A percentile compares a stretch with the other conserved stretches of the same genome.
Conservation (phyloP, 257 asterid species). For the Knoxia roxburghii region DNA sequence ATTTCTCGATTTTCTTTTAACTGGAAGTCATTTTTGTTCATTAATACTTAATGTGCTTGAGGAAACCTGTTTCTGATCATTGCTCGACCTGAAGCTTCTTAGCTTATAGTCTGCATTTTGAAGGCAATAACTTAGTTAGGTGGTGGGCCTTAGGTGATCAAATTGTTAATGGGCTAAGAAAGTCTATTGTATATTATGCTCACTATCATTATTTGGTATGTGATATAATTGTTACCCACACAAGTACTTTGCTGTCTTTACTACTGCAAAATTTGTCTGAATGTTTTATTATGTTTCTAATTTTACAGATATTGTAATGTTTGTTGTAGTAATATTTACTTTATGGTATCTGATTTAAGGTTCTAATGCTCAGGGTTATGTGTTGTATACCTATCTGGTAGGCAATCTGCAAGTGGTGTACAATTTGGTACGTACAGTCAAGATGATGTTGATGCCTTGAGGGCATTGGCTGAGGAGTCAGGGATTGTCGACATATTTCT, state of each 20-base stretch:
- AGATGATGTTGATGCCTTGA: slow-evolving; percentile 90
- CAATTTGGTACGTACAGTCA: slow-evolving; percentile 74
- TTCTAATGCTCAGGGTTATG: slow-evolving; percentile 56
- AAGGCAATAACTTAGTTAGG: not conserved
- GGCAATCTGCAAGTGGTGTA: slow-evolving; percentile 52
- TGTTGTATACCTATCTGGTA: slow-evolving; percentile 85
- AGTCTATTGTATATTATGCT: not conserved
- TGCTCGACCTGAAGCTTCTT: no score
- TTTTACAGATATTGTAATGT: not conserved
- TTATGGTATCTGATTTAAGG: slow-evolving; percentile 19
- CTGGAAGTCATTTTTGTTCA: no score
- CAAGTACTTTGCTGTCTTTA: not conserved
- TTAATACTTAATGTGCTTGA: not conserved
- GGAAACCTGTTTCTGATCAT: not conserved
- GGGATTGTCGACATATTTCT: slow-evolving; percentile 78
- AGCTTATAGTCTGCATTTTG: not conserved
- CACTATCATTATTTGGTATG: not conserved
- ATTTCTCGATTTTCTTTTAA: not conserved
- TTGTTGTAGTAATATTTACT: not conserved
- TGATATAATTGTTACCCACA: not conserved
- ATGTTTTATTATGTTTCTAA: not conserved
- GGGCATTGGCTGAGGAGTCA: slow-evolving; percentile 89
- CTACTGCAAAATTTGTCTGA: not conserved
- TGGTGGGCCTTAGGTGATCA: not conserved
- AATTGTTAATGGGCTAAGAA: not conserved